phyloP scores from a whole-genome alignment of 768 basidiomycete species.

The Leccinum olivaceopallidum region DNA sequence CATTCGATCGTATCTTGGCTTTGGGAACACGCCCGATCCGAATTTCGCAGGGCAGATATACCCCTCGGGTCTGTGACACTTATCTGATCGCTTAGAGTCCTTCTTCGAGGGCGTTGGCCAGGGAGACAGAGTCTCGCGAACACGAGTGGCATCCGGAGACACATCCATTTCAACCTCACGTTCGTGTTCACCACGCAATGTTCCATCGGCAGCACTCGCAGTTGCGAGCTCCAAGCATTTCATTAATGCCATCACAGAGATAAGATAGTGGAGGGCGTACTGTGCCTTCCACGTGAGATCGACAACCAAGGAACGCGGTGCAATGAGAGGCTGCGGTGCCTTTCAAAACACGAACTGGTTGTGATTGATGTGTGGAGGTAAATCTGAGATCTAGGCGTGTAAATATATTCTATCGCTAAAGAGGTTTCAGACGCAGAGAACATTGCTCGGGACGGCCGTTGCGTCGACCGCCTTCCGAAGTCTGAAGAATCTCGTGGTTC shows the following conservation, averaged over 20 bases:
- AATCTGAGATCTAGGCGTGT: constrained; percentile 28
- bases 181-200: constrained; percentile 5
- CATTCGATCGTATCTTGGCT: constrained; percentile 51
- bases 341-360: constrained; percentile 14
- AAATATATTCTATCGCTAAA: constrained; percentile 27
- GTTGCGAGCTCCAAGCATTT: constrained; percentile 21
- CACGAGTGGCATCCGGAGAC: constrained; percentile 43
- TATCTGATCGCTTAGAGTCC: constrained; percentile 40
- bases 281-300: constrained; percentile 32
- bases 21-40: constrained; percentile 16
- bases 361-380: constrained; percentile 23
- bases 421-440: constrained; percentile 24
- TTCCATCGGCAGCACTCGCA: not conserved
- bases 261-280: constrained; percentile 28
- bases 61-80: constrained; percentile 12
- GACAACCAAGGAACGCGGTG: constrained; percentile 30
- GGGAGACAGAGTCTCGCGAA: constrained; percentile 27
- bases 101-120: constrained; percentile 31
- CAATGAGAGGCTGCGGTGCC: constrained; percentile 15
- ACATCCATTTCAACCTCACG: constrained; percentile 30
- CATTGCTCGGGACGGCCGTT: constrained; percentile 16
- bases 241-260: constrained; percentile 22
- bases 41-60: not conserved
- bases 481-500: constrained; percentile 24
- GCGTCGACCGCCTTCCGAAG: constrained; percentile 16